Conservation (phyloP, 371 early-diverging fungal genomes). For the Phascolomyces articulosus region DNA sequence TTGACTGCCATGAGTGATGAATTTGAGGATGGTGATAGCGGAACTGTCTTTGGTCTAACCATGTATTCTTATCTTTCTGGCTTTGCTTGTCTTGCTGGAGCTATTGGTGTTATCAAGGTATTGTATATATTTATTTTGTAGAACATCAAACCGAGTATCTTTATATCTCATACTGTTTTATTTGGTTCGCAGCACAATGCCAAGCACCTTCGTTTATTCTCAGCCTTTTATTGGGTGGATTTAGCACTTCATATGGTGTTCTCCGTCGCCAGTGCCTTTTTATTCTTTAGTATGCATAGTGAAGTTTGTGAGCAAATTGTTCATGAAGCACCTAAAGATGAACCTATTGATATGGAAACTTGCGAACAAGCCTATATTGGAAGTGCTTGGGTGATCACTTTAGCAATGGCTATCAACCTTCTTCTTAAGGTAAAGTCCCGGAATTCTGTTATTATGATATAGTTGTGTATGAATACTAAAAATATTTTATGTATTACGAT, state of each 20-base stretch:
- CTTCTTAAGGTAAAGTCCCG: conserved; percentile 33
- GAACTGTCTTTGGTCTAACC: conserved; percentile 36
- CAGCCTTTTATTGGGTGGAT: conserved; percentile 43
- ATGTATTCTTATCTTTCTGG: conserved; percentile 42
- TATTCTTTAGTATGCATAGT: conserved; percentile 35
- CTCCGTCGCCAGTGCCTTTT: conserved; percentile 35
- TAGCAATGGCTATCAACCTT: conserved; percentile 43
- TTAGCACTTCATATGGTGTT: conserved; percentile 44
- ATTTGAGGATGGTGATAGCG: conserved; percentile 31
- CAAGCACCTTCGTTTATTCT: conserved; percentile 42
- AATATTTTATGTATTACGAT: background rate
- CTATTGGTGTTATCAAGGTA: conserved; percentile 48
- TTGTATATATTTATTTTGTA: background rate
- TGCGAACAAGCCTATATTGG: conserved; percentile 36
- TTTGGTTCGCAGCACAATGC: conserved; percentile 37
- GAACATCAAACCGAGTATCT: background rate
- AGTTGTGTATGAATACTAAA: background rate
- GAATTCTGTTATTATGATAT: background rate
- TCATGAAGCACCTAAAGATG: conserved; percentile 20
- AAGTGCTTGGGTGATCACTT: conserved; percentile 35
- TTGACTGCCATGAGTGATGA: conserved; percentile 34
- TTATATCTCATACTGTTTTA: background rate
- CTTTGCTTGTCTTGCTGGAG: conserved; percentile 41
- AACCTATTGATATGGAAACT: conserved; percentile 39
- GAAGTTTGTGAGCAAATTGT: conserved; percentile 43